A percentile compares a stretch with the other conserved stretches of the same genome.
phyloP scores from a whole-genome alignment of 306 rosid species.

The Vigna unguiculata region DNA sequence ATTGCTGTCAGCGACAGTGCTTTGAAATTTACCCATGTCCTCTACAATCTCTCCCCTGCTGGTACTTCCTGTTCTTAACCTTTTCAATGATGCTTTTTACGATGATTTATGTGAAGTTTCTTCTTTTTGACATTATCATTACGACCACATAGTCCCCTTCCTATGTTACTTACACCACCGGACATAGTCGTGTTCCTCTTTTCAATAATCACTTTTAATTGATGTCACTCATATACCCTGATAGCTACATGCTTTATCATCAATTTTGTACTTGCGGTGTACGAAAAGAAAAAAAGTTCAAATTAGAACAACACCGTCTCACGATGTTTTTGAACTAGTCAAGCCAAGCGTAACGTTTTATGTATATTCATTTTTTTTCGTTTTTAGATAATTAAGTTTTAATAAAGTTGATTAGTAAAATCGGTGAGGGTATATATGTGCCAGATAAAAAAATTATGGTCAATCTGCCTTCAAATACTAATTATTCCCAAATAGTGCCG shows the following conservation, averaged over 20 bases:
- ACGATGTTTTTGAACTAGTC: conserved; percentile 14
- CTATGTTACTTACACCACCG: neutral
- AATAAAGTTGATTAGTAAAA: neutral
- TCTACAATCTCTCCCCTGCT: conserved; percentile 92
- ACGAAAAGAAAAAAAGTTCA: conserved; percentile 21
- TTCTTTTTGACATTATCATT: neutral
- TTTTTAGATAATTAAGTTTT: neutral
- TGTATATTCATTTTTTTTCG: neutral
- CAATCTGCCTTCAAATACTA: conserved; percentile 4
- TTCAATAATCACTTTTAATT: neutral
- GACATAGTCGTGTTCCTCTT: conserved; percentile 3
- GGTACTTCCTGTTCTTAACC: conserved; percentile 50
- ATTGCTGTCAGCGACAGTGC: conserved; percentile 82
- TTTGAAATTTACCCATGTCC: conserved; percentile 86
- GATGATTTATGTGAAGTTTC: neutral
- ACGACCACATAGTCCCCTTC: neutral
- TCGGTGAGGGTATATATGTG: neutral
- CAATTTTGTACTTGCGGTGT: conserved; percentile 29
- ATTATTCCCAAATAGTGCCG: neutral
- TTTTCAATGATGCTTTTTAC: too few relatives aligned
- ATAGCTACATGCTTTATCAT: too few relatives aligned
- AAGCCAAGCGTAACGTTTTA: neutral
- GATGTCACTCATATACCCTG: neutral
- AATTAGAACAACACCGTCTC: neutral
- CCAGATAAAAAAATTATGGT: neutral